Evolutionary conservation across 2,329 filamentous ascomycete species (phyloP), one percentile per base, ranked within the genome.

Genomic region (Ascochyta viciae-villosae): DNA sequence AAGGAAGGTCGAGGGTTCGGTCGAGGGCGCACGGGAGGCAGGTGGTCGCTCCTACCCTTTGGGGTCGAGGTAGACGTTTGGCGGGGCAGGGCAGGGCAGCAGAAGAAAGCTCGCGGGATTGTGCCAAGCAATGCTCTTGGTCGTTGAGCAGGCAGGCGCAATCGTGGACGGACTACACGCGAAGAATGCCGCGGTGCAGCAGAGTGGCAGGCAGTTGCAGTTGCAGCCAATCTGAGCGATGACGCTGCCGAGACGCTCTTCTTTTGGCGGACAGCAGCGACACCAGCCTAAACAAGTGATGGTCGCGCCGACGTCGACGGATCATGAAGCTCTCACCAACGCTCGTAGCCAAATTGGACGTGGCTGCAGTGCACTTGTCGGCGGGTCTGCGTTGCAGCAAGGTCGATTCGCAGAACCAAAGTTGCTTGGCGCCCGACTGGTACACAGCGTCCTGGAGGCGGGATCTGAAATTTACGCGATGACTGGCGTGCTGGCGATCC

Each of bases 351-450:
- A 63, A 65, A 66, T 50, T 43, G 61, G 68, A 69, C 50, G 71
- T 70, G 70, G 71, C 71, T 74, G 72, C 73, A 74, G 71, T 66
- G 55, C 57, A 55, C 57, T 59, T 56, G 52, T 43, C 46, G 46
- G 52, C 46, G 47, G 49, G 57, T 48, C 51, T 54, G 48, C 27
- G 58, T 57, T 57, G 54, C 58, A 59, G 58, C 54, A 61, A 55
- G 59, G 49, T 60, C 54, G 55, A 57, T 57, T 42, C 19, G 54
- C 60, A 65, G 59, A 59, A 53, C 58, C 59, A 61, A 56, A 59
- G 41, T 37, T 49, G 57, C 52, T 50, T 58, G 54, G 54, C 54
- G 60, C 49, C 19, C 24, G 23, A 27, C 45, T 52, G 54, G 62
- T 57, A 56, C 60, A 68, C 63, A 58, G 60, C 57, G 62, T 66